phyloP scores from a whole-genome alignment of 305 asterid species.

The Solanum hybrid region DNA sequence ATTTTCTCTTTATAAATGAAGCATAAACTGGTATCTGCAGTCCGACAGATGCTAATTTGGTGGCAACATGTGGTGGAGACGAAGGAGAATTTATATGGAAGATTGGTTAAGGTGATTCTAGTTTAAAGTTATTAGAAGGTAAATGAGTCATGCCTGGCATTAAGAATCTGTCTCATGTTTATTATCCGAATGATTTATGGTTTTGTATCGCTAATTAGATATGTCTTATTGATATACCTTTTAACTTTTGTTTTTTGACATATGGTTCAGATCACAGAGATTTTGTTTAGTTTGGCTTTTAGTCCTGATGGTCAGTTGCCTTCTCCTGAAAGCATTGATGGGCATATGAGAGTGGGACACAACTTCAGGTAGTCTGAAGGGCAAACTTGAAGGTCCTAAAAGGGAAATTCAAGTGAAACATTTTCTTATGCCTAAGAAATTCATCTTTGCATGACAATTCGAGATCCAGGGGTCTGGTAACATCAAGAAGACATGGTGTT shows the following conservation, averaged over 20 bases:
- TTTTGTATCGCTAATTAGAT: neutral
- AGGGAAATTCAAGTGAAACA: neutral
- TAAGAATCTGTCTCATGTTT: neutral
- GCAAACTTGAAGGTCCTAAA: neutral
- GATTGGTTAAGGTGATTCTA: slow-evolving; percentile 44
- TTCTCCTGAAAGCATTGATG: neutral
- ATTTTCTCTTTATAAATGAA: slow-evolving; percentile 41
- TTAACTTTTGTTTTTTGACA: too few species aligned
- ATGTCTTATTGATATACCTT: neutral
- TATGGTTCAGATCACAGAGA: neutral
- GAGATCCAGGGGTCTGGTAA: neutral
- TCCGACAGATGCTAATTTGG: slow-evolving; percentile 55
- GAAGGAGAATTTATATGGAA: slow-evolving; percentile 75
- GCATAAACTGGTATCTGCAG: slow-evolving; percentile 58
- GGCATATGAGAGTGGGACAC: neutral
- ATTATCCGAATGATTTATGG: neutral
- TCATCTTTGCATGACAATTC: neutral
- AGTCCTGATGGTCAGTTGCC: neutral
- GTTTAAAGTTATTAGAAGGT: neutral
- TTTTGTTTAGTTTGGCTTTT: neutral
- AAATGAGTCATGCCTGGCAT: neutral
- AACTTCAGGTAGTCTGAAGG: neutral
- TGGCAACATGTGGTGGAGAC: slow-evolving; percentile 91
- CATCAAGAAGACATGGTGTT: too few species aligned
- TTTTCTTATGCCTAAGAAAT: neutral